Evolutionary conservation across 176 grass and related monocot genomes (phyloP).

Genomic region (Oryza glaberrima): DNA sequence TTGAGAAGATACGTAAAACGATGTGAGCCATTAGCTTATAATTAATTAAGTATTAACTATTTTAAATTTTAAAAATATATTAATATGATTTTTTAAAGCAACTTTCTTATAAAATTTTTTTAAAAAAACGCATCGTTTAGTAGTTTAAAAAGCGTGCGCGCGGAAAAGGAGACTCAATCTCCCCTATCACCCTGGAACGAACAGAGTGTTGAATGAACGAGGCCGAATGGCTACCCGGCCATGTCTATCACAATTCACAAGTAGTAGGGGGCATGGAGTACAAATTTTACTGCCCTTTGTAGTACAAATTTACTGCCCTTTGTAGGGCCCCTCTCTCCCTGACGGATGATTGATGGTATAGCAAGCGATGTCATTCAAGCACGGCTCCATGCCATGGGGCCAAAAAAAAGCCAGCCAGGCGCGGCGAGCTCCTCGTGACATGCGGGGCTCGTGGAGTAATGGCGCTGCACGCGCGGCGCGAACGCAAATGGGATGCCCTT

Average conservation of each 20-base stretch:
- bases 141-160: no score
- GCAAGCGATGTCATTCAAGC: background rate
- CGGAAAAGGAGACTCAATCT: no score
- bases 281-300: no score
- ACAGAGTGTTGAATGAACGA: background rate
- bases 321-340: background rate
- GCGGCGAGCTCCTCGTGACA: constrained; percentile 26
- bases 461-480: background rate
- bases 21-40: no score
- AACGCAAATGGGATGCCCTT: background rate
- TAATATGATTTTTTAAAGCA: no score
- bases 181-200: no score
- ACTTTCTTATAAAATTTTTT: no score
- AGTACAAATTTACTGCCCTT: background rate
- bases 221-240: background rate
- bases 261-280: no score
- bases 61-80: no score
- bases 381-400: background rate
- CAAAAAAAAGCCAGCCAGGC: background rate
- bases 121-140: no score
- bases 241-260: background rate
- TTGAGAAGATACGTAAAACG: no score
- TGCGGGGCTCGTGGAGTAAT: constrained; percentile 11
- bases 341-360: constrained; percentile 34
- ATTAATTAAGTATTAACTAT: no score